Percentiles rank a stretch among this genome's conserved stretches.
These are phyloP conservation scores for Xylaria sp. DNA, from an alignment of 2,329 filamentous ascomycete species.

Conservation along the genomic window DNA sequence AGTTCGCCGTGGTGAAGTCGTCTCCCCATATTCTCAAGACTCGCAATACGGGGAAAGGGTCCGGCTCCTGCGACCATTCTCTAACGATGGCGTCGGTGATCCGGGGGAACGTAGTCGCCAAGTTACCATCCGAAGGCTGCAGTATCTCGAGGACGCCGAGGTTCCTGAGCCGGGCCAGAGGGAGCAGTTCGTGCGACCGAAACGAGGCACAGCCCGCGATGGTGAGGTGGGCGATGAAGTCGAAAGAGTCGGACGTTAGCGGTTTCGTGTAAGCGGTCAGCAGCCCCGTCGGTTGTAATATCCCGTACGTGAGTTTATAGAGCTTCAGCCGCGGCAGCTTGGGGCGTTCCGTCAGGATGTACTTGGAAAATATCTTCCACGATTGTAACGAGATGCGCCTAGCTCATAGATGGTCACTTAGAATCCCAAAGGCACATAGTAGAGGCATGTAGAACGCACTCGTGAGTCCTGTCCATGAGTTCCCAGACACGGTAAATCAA, in stretches of 20 bases:
- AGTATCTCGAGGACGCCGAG: conserved; percentile 53
- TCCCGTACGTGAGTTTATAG: background rate
- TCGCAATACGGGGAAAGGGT: conserved; percentile 51
- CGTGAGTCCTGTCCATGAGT: conserved; percentile 37
- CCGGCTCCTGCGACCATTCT: conserved; percentile 46
- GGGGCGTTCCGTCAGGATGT: conserved; percentile 5
- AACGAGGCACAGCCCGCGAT: conserved; percentile 23
- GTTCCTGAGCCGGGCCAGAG: conserved; percentile 47
- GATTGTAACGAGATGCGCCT: conserved; percentile 13
- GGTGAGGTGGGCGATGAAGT: conserved; percentile 36
- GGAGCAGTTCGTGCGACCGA: conserved; percentile 43
- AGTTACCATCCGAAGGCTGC: conserved; percentile 38
- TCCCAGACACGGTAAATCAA: conserved; percentile 44
- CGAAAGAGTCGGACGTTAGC: conserved; percentile 39
- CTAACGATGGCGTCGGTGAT: conserved; percentile 50
- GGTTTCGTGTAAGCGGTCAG: conserved; percentile 44
- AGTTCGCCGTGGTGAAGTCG: conserved; percentile 42
- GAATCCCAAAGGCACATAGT: background rate
- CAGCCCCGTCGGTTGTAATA: background rate
- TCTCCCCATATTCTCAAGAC: conserved; percentile 51
- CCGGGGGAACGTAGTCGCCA: conserved; percentile 37
- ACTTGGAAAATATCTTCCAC: conserved; percentile 10
- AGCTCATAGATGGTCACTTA: conserved; percentile 1
- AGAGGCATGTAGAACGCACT: conserved; percentile 1
- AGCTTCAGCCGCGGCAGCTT: background rate